These are phyloP conservation scores for Schizosaccharomyces cryophilus DNA, from an alignment of 805 yeast species.

Conservation along the genomic window DNA sequence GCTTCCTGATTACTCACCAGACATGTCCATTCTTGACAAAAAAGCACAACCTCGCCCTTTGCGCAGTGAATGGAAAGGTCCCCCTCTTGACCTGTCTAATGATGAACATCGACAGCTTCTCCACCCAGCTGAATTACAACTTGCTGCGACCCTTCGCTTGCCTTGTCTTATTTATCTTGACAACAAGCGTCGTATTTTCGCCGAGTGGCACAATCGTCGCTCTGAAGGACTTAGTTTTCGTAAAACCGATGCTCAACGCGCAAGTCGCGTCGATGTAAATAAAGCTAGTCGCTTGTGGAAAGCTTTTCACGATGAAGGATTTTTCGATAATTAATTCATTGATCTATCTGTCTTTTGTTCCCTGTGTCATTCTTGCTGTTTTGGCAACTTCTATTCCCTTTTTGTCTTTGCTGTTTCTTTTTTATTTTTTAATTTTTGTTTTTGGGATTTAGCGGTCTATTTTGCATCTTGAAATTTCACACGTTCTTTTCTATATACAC, in stretches of 20 bases:
- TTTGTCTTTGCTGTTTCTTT: background rate
- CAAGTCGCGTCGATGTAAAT: conserved; percentile 89
- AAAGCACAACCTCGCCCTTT: conserved; percentile 28
- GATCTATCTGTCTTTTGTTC: background rate
- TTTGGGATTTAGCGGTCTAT: too few relatives aligned
- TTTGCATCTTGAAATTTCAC: too few relatives aligned
- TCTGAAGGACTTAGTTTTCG: conserved; percentile 53
- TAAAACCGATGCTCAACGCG: conserved; percentile 94
- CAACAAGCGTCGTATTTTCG: conserved; percentile 61
- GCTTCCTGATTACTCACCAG: conserved; percentile 66
- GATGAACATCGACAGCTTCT: conserved; percentile 53
- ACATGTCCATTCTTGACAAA: conserved; percentile 23
- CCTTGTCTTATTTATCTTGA: conserved; percentile 63
- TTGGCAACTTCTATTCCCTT: background rate
- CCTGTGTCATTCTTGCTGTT: background rate
- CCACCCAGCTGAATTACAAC: conserved; percentile 73
- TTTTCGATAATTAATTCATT: conserved; percentile 28
- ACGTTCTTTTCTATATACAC: too few relatives aligned
- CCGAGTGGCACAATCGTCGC: conserved; percentile 62
- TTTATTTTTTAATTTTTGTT: background rate
- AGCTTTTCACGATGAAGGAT: conserved; percentile 74
- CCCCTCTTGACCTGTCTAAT: conserved; percentile 65
- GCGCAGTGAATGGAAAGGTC: conserved; percentile 94
- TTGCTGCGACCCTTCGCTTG: conserved; percentile 72
- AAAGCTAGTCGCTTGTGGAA: conserved; percentile 81